Percentiles rank a stretch among this genome's conserved stretches.
Conservation (phyloP, 495 filamentous ascomycete species). For the Aspergillus incahuasiensis region DNA sequence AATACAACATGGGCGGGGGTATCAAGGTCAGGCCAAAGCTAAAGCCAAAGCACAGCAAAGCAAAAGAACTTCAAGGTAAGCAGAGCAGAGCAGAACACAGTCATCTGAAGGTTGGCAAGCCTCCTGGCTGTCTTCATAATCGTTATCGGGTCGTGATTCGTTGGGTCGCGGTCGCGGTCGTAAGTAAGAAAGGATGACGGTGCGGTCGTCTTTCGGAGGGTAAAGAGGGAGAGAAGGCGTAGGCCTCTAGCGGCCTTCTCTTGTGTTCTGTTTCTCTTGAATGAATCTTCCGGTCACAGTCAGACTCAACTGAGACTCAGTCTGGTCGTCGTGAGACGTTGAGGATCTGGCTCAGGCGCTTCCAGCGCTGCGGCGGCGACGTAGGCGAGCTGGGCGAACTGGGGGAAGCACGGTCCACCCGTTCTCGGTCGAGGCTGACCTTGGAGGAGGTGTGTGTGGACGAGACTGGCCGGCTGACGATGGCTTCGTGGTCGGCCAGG, state of each 20-base stretch:
- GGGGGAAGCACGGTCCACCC: slow-evolving; percentile 19
- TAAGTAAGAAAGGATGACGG: neutral
- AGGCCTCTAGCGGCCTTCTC: neutral
- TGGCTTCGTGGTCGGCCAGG: slow-evolving; percentile 43
- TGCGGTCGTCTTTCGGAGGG: neutral
- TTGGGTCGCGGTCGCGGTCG: slow-evolving; percentile 1
- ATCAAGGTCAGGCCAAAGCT: slow-evolving; percentile 6
- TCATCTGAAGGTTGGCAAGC: slow-evolving; percentile 6
- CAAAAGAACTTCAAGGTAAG: slow-evolving; percentile 3
- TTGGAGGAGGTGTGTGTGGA: slow-evolving; percentile 38
- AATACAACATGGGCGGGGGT: slow-evolving; percentile 9
- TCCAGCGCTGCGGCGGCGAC: slow-evolving; percentile 39
- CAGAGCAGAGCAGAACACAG: slow-evolving; percentile 5
- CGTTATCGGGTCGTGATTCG: slow-evolving; percentile 9
- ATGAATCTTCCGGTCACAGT: neutral
- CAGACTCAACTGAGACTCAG: too few relatives aligned
- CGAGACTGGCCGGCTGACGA: slow-evolving; percentile 36
- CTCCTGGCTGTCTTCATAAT: slow-evolving; percentile 11
- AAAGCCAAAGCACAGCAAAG: too few relatives aligned
- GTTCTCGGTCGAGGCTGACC: slow-evolving; percentile 26
- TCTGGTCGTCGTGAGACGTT: slow-evolving; percentile 22
- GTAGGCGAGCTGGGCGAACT: slow-evolving; percentile 20
- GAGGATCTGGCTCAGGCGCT: slow-evolving; percentile 36
- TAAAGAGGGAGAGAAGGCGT: neutral
- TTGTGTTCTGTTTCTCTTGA: neutral